Conservation (phyloP, 192 early-diverging fungal genomes). For the Umbelopsis ramanniana region DNA sequence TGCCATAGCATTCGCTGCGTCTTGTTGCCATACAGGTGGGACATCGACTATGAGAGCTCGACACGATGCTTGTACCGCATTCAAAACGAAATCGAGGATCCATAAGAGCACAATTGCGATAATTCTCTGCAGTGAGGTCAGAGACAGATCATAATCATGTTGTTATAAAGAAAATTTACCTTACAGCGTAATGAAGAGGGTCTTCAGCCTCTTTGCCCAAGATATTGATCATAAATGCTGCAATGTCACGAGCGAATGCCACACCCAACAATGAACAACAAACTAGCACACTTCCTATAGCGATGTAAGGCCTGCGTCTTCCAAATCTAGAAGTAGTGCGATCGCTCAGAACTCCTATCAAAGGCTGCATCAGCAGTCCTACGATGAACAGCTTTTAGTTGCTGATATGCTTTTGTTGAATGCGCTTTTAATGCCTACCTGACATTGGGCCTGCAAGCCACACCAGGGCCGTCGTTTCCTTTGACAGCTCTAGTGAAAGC, state of each 20-base stretch:
- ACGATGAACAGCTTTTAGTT: not conserved
- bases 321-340: slow-evolving; percentile 38
- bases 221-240: not conserved
- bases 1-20: slow-evolving; percentile 81
- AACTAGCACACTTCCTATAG: slow-evolving; percentile 1
- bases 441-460: slow-evolving; percentile 87
- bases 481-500: slow-evolving; percentile 74
- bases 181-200: not conserved
- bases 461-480: slow-evolving; percentile 79
- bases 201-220: not conserved
- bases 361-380: not conserved
- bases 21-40: slow-evolving; percentile 80
- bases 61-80: slow-evolving; percentile 81
- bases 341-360: slow-evolving; percentile 16
- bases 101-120: slow-evolving; percentile 90
- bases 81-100: slow-evolving; percentile 90
- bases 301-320: slow-evolving; percentile 9
- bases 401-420: not conserved
- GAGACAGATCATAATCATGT: not conserved
- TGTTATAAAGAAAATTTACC: not conserved
- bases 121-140: slow-evolving; percentile 46
- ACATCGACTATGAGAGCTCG: slow-evolving; percentile 89
- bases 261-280: slow-evolving; percentile 16
- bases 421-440: slow-evolving; percentile 36
- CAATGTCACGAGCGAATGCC: slow-evolving; percentile 11